Base-by-base conservation (phyloP, 768 basidiomycete genomes). In the Kwoniella pini region DNA sequence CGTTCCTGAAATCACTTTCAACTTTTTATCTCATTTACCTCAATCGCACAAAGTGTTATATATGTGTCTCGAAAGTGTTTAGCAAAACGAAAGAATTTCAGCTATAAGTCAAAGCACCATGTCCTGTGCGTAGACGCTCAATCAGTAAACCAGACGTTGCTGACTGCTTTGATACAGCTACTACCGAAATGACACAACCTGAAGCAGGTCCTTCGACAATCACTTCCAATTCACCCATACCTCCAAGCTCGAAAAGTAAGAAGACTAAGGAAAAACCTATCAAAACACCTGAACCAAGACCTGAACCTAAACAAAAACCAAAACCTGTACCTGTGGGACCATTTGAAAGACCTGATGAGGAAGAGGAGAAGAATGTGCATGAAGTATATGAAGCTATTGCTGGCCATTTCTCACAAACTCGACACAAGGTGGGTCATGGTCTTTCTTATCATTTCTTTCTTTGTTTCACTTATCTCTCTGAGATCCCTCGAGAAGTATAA, bases 311-410 rank as follows among this genome's bases (percentile, higher is more conserved):
- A 46, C 40, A 9, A 27, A 74, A 74, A 62, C 65, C 70, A 2
- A 42, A 57, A 36, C 67, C 72, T 12, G 54, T 63, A 3, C 70
- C 72, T 7, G 54, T 56, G 17, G 45, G 36, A 3, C 54, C 63
- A 2, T 57, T 56, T 12, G 42, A 57, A 7, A 40, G 55, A 30
- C 64, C 70, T 0, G 62, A n/a, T n/a, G 51, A 21, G 6, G 64
- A 57, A 13, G 79, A 79, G 57, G 63, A 75, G 55, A 22, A 51
- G 28, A 71, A 68, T 28, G 79, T 80, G 0, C 79, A 80, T 62
- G 65, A 69, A 38, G 77, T 80, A 0, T 80, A 80, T 55, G 76
- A 80, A 52, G 51, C 58, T 22, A 80, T 80, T 10, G 77, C 79
- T 1, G 67, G 72, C 6, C 79, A 80, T 63, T 80, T 80, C 65